These are phyloP conservation scores for Phytophthora citrophthora DNA, from an alignment of 352 stramenopile species.

Conservation along the genomic window DNA sequence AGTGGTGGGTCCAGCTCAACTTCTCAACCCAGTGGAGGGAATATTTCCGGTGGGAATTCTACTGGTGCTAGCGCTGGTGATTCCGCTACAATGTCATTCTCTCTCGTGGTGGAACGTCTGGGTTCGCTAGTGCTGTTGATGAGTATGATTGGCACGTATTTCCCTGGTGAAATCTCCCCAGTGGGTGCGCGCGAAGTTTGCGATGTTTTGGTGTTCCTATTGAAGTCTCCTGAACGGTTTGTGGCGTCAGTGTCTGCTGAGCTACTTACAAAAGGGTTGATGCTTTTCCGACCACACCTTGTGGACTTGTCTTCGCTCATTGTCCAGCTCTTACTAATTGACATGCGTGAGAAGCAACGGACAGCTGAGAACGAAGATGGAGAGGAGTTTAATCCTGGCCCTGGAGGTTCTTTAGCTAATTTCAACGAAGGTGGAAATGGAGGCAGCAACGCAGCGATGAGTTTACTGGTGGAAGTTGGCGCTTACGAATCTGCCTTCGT, in stretches of 20 bases:
- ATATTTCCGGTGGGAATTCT: slow-evolving; percentile 42
- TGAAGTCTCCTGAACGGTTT: slow-evolving; percentile 59
- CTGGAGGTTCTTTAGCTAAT: slow-evolving; percentile 40
- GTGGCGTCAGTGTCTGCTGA: slow-evolving; percentile 77
- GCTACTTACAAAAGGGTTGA: slow-evolving; percentile 80
- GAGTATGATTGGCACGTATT: slow-evolving; percentile 89
- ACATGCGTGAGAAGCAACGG: slow-evolving; percentile 77
- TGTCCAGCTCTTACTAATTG: slow-evolving; percentile 71
- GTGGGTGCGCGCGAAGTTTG: slow-evolving; percentile 79
- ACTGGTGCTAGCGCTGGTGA: slow-evolving; percentile 9
- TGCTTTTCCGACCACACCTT: slow-evolving; percentile 85
- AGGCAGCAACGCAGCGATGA: slow-evolving; percentile 76
- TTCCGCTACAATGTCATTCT: slow-evolving; percentile 36
- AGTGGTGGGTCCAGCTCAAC: slow-evolving; percentile 16
- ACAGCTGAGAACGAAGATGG: slow-evolving; percentile 32
- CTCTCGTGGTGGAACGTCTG: slow-evolving; percentile 56
- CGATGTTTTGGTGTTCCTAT: slow-evolving; percentile 72
- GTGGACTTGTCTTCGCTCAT: slow-evolving; percentile 83
- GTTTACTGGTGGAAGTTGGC: slow-evolving; percentile 78
- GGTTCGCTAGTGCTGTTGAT: slow-evolving; percentile 80
- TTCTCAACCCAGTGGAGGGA: slow-evolving; percentile 22
- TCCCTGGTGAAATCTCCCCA: slow-evolving; percentile 82
- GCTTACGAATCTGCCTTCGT: slow-evolving; percentile 84
- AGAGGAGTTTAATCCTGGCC: slow-evolving; percentile 21
- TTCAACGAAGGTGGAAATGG: slow-evolving; percentile 47